phyloP scores from a whole-genome alignment of 106 monocot genomes.

The Cymbidium sinense region DNA sequence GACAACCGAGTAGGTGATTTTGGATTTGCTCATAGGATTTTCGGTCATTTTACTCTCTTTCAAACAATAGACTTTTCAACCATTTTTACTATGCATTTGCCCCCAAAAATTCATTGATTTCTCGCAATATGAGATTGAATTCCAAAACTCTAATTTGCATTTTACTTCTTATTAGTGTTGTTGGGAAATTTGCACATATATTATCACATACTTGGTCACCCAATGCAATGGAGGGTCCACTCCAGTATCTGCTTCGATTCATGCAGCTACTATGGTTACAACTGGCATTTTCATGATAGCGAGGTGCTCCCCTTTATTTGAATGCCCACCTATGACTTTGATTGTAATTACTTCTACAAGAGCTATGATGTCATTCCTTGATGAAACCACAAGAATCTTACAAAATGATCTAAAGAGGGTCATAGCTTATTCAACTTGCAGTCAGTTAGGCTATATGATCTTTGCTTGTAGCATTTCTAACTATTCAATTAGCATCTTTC shows the following conservation, averaged over 20 bases:
- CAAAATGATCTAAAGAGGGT: constrained; percentile 1
- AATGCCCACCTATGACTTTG: background rate
- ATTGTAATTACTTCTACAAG: constrained; percentile 9
- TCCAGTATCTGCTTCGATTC: constrained; percentile 31
- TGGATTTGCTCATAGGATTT: too few species aligned
- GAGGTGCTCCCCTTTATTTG: constrained; percentile 7
- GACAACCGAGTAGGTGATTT: too few species aligned
- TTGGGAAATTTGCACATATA: constrained; percentile 12
- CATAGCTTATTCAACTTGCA: too few species aligned
- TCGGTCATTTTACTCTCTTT: too few species aligned
- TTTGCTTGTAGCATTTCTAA: background rate
- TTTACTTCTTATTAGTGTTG: constrained; percentile 13
- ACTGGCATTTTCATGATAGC: constrained; percentile 7
- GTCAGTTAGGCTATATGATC: background rate
- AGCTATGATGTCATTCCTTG: constrained; percentile 11
- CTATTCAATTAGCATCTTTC: too few species aligned
- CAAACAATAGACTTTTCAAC: too few species aligned
- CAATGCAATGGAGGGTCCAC: constrained; percentile 35
- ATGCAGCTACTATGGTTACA: constrained; percentile 26
- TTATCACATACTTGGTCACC: too few species aligned
- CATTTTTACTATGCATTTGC: too few species aligned
- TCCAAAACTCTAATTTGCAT: background rate
- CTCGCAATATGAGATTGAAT: too few species aligned
- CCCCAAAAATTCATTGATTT: too few species aligned
- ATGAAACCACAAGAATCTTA: constrained; percentile 6